These are phyloP conservation scores for Paramecium caudatum DNA, from an alignment of 73 alveolate species.

Conservation along the genomic window DNA sequence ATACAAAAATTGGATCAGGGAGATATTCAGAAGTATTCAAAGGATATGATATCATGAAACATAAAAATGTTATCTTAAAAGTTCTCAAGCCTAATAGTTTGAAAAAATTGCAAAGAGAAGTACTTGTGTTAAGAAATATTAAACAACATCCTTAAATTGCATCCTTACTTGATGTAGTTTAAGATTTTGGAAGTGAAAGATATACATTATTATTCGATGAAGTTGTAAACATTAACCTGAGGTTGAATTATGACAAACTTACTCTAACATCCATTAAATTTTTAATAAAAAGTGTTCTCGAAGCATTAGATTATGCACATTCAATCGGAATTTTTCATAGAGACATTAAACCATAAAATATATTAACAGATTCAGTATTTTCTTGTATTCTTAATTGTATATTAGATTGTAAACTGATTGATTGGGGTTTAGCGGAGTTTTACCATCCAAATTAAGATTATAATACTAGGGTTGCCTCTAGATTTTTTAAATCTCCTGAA, in stretches of 20 bases:
- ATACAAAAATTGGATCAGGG: slow-evolving; percentile 80
- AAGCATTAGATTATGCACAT: slow-evolving; percentile 76
- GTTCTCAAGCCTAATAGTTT: slow-evolving; percentile 50
- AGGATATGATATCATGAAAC: background rate
- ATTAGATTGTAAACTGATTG: slow-evolving; percentile 65
- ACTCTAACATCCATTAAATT: background rate
- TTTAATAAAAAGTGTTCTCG: background rate
- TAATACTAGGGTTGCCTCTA: slow-evolving; percentile 85
- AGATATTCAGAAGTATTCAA: slow-evolving; percentile 78
- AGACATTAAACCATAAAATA: slow-evolving; percentile 75
- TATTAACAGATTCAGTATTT: slow-evolving; percentile 41
- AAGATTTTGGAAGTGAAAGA: slow-evolving; percentile 95
- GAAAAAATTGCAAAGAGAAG: slow-evolving; percentile 86
- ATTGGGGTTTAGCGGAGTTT: slow-evolving; percentile 82
- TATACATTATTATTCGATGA: slow-evolving; percentile 79
- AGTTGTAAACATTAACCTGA: background rate
- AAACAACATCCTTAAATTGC: slow-evolving; percentile 95
- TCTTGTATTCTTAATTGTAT: background rate
- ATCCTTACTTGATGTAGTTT: slow-evolving; percentile 94
- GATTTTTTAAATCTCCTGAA: slow-evolving; percentile 91
- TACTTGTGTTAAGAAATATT: slow-evolving; percentile 93
- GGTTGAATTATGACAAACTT: slow-evolving; percentile 55
- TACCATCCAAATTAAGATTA: slow-evolving; percentile 73
- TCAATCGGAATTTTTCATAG: slow-evolving; percentile 77
- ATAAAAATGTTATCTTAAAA: background rate